Conservation (phyloP, 176 grass and related monocot species). For the Elymus sibiricus region DNA sequence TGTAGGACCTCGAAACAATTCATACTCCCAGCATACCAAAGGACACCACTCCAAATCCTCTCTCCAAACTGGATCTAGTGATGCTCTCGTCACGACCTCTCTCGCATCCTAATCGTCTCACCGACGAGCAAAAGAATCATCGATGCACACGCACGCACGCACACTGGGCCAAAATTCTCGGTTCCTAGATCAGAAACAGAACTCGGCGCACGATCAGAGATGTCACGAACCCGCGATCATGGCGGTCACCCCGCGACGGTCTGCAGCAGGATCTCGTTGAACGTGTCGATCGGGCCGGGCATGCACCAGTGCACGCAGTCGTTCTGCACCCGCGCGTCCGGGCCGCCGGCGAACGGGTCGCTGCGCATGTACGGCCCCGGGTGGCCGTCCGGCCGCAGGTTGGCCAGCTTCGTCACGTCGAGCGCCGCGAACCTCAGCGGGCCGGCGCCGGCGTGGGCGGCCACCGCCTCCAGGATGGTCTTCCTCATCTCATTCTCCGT, state of each 20-base stretch:
- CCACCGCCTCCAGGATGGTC: constrained; percentile 54
- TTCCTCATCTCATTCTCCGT: constrained; percentile 56
- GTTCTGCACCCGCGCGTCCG: constrained; percentile 54
- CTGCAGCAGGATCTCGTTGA: constrained; percentile 70
- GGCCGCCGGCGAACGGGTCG: constrained; percentile 48
- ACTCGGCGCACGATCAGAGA: neutral
- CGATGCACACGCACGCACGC: neutral
- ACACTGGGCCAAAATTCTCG: neutral
- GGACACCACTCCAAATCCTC: neutral
- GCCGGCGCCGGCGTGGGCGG: neutral
- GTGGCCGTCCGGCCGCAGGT: constrained; percentile 70
- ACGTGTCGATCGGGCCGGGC: constrained; percentile 67
- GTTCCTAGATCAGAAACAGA: neutral
- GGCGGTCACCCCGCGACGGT: constrained; percentile 26
- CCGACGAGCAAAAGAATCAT: neutral
- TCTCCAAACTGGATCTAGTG: neutral
- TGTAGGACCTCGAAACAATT: neutral
- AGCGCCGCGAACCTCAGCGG: constrained; percentile 48
- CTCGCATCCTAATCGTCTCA: neutral
- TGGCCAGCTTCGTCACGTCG: constrained; percentile 68
- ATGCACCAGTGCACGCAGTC: constrained; percentile 97
- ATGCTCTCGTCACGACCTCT: neutral
- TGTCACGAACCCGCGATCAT: neutral
- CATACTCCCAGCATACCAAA: neutral
- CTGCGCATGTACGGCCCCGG: constrained; percentile 76